phyloP scores from a whole-genome alignment of 75 land plant species.

The Cryptomeria japonica region DNA sequence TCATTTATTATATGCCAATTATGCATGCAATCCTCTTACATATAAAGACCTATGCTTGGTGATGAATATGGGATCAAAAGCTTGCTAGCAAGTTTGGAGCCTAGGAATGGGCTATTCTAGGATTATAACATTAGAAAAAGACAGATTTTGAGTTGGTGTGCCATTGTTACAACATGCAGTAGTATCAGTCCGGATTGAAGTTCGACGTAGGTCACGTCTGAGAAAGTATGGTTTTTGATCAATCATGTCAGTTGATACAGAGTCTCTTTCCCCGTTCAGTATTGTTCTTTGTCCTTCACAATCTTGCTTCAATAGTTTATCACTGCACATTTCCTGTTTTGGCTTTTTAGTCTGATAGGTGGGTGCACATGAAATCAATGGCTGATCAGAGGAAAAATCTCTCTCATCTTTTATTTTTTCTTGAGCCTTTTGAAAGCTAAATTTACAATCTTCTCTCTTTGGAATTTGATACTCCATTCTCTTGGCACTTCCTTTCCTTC shows the following conservation, averaged over 20 bases:
- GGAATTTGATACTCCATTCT: background rate
- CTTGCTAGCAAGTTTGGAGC: no score
- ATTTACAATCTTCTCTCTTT: background rate
- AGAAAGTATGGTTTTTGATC: background rate
- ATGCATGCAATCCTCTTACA: background rate
- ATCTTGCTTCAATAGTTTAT: background rate
- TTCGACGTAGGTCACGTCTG: background rate
- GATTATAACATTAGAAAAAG: background rate
- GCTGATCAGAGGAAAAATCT: background rate
- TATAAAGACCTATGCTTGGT: background rate
- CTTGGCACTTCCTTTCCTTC: background rate
- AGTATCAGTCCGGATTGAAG: background rate
- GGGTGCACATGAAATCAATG: background rate
- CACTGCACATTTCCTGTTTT: background rate
- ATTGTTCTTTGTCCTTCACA: background rate
- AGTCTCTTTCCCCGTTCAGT: background rate
- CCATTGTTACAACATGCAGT: background rate
- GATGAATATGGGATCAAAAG: background rate
- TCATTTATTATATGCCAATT: background rate
- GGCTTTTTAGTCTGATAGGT: background rate
- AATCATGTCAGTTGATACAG: background rate
- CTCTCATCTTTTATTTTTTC: background rate
- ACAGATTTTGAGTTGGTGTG: background rate
- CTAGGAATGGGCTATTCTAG: background rate
- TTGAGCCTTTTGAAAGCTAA: background rate